Conservation (phyloP, 225 moss, liverwort and hornwort genomes). For the Physcomitrium patens region DNA sequence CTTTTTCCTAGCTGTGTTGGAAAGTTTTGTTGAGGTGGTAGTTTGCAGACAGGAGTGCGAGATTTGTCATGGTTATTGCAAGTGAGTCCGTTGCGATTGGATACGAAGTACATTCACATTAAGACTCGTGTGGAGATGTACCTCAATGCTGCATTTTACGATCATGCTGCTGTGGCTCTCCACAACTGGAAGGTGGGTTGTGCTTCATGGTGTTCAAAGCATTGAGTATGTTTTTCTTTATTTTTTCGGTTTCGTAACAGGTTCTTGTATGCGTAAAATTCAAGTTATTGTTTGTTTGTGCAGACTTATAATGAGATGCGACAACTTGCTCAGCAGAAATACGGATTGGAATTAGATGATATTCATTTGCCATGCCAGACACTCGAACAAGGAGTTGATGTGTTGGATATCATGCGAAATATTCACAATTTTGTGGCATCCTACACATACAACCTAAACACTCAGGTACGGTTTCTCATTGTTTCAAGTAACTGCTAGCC, state of each 20-base stretch:
- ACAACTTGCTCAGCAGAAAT: constrained; percentile 93
- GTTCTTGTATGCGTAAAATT: constrained; percentile 11
- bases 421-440: constrained; percentile 98
- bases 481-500: constrained; percentile 10
- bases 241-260: constrained; percentile 17
- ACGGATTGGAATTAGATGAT: constrained; percentile 80
- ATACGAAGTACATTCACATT: constrained; percentile 80
- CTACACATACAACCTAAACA: constrained; percentile 94
- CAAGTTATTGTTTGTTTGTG: constrained; percentile 14
- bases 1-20: background rate
- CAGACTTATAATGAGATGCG: constrained; percentile 98
- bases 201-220: constrained; percentile 15
- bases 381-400: constrained; percentile 94
- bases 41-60: constrained; percentile 87
- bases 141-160: constrained; percentile 86
- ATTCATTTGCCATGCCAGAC: constrained; percentile 97
- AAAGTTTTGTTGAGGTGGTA: constrained; percentile 24
- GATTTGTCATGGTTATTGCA: constrained; percentile 96
- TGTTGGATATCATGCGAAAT: constrained; percentile 95
- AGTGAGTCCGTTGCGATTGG: constrained; percentile 79
- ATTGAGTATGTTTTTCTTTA: background rate
- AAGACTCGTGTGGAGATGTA: constrained; percentile 86
- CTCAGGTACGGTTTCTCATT: constrained; percentile 63
- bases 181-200: constrained; percentile 94
- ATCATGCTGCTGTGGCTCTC: constrained; percentile 95